These are phyloP conservation scores for Cicer judaicum DNA, from an alignment of 306 rosid species.

Conservation along the genomic window DNA sequence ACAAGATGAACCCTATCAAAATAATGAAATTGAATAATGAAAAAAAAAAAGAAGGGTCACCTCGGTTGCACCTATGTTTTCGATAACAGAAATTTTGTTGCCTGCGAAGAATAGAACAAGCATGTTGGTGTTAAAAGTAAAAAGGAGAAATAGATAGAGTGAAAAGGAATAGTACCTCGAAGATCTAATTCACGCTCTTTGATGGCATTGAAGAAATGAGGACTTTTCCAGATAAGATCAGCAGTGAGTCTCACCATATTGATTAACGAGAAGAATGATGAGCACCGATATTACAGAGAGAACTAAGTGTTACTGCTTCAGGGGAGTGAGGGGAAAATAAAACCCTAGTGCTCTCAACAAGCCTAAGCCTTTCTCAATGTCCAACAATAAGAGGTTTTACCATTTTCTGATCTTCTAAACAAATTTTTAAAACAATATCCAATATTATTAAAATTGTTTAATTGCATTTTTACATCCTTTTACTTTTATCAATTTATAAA, in stretches of 20 bases:
- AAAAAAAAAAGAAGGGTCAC: slow-evolving; percentile 46
- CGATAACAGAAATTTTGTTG: slow-evolving; percentile 85
- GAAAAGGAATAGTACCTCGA: slow-evolving; percentile 58
- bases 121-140: no score
- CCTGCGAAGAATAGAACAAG: slow-evolving; percentile 55
- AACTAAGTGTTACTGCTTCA: no score
- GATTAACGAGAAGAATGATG: not conserved
- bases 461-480: no score
- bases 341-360: no score
- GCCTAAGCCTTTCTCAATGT: no score
- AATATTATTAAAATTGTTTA: no score
- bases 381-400: no score
- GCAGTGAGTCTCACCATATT: slow-evolving; percentile 89
- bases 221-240: slow-evolving; percentile 94
- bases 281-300: no score
- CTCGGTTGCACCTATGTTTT: slow-evolving; percentile 98
- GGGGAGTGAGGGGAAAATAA: no score
- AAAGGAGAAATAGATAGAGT: not conserved
- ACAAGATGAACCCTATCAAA: not conserved
- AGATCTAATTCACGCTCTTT: slow-evolving; percentile 93
- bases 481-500: no score
- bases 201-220: slow-evolving; percentile 89
- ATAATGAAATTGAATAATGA: not conserved
- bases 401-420: no score
- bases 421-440: no score